Conservation (phyloP, 345 rosid species). For the Boechera divaricarpa region DNA sequence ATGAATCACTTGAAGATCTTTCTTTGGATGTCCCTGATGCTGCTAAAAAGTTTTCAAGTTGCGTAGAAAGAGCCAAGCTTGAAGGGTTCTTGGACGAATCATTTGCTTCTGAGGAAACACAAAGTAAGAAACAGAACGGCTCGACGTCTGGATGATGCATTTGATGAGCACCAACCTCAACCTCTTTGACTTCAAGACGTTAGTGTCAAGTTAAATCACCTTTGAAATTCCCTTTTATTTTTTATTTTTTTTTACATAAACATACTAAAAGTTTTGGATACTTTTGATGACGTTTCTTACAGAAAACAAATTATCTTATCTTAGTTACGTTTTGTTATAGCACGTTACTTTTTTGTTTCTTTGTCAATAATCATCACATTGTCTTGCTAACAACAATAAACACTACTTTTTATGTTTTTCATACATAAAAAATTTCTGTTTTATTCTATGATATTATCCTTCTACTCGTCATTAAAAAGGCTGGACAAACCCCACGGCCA, state of each 20-base stretch:
- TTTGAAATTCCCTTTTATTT: not conserved
- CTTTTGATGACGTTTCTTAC: slow-evolving; percentile 18
- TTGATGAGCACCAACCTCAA: slow-evolving; percentile 2
- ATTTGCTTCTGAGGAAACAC: slow-evolving; percentile 41
- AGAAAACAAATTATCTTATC: slow-evolving; percentile 27
- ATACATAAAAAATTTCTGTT: not conserved
- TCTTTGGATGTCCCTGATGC: slow-evolving; percentile 88
- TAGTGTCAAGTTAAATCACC: slow-evolving; percentile 1
- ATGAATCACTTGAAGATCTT: slow-evolving; percentile 77
- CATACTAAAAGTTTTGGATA: slow-evolving; percentile 32
- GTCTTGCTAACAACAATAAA: not conserved
- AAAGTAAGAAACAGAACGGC: slow-evolving; percentile 49
- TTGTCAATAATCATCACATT: not conserved
- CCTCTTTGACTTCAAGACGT: not conserved
- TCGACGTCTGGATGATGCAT: slow-evolving; percentile 20
- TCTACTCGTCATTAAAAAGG: not conserved
- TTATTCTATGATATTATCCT: not conserved
- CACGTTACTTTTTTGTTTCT: slow-evolving; percentile 2
- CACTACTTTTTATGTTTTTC: not conserved
- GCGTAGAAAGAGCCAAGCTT: slow-evolving; percentile 66
- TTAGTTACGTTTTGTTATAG: slow-evolving; percentile 30
- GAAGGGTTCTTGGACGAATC: slow-evolving; percentile 81
- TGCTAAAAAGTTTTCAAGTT: slow-evolving; percentile 50
- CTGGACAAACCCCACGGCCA: slow-evolving; percentile 27
- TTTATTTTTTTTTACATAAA: not conserved